phyloP scores from a whole-genome alignment of 371 early-diverging fungal genomes.

The Rhizopus arrhizus region DNA sequence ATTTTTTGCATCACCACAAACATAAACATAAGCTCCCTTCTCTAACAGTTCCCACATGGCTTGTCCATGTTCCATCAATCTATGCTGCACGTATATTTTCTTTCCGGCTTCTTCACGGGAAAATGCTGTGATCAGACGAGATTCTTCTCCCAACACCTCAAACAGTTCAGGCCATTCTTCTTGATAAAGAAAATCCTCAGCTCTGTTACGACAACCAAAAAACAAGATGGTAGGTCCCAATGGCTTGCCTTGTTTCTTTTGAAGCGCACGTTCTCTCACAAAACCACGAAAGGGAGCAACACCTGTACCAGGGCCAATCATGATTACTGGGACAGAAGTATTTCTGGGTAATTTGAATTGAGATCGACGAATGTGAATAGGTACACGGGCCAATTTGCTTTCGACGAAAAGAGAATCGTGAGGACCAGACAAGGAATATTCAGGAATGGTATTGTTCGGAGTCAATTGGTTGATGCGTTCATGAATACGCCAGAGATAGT shows the following conservation, averaged over 20 bases:
- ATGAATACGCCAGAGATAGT: slow-evolving; percentile 60
- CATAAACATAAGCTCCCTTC: slow-evolving; percentile 81
- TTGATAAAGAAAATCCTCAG: slow-evolving; percentile 85
- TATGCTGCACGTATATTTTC: slow-evolving; percentile 91
- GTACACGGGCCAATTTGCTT: slow-evolving; percentile 50
- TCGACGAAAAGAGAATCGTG: slow-evolving; percentile 31
- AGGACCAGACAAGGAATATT: slow-evolving; percentile 46
- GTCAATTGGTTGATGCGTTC: slow-evolving; percentile 17
- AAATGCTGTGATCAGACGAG: slow-evolving; percentile 82
- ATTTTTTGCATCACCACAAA: slow-evolving; percentile 95
- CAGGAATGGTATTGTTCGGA: slow-evolving; percentile 26
- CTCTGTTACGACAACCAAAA: slow-evolving; percentile 88
- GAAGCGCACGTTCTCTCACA: slow-evolving; percentile 81
- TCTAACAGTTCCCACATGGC: slow-evolving; percentile 78
- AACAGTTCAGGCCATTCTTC: slow-evolving; percentile 82
- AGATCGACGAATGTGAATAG: slow-evolving; percentile 86
- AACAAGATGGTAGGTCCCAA: slow-evolving; percentile 87
- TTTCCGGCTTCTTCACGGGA: slow-evolving; percentile 71
- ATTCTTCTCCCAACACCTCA: slow-evolving; percentile 55
- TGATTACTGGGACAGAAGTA: slow-evolving; percentile 81
- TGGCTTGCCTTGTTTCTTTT: slow-evolving; percentile 55
- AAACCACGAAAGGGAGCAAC: slow-evolving; percentile 98
- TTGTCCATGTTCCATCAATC: slow-evolving; percentile 63
- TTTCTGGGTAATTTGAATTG: slow-evolving; percentile 87
- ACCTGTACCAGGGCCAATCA: slow-evolving; percentile 98